Evolutionary conservation across 306 rosid species (phyloP), one percentile per base, ranked within the genome.

Genomic region (Sindora glabra): DNA sequence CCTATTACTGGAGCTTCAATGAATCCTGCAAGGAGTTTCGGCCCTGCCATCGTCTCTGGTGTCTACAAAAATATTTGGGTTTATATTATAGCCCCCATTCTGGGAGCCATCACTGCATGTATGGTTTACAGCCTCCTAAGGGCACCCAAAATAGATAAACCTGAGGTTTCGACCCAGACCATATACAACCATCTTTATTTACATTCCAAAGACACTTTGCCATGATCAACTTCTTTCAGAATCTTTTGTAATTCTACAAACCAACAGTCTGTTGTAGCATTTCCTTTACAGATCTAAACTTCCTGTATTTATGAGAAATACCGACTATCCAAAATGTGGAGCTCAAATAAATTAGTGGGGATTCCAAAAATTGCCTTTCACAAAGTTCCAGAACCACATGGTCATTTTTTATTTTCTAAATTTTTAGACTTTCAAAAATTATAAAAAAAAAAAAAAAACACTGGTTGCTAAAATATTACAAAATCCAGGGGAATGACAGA

Each of bases 11-110:
- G 77, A 61, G 89, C 83, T 40, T 77, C 79, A 6, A 68, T 77
- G 94, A 82, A 79, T 48, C 82, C 83, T 19, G 86, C 80, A 12
- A 76, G 88, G 82, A 85, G 84, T 77, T 52, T 71, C 5, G 88
- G 80, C 45, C 83, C 77, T 19, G 84, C 80, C 9, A 30, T 73
- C 2, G 74, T 48, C 44, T 49, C 66, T 15, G 62, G 72, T 9
- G 44, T 53, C 23, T 68, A 74, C 41, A 50, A 58, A 50, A 64
- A 68, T 24, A 38, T 79, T 60, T 83, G 75, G 75, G 74, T 64
- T n/a, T 68, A 15, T 18, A 59, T 47, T 7, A 10, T 37, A 19
- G 71, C 62, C 44, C 79, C 79, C 10, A 62, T 48, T 41, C 70
- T 74, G 7, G 81, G 77, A 62, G 81, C 81, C 66, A 25, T 59